These are phyloP conservation scores for Fragaria iinumae DNA, from an alignment of 306 rosid species.

Conservation along the genomic window DNA sequence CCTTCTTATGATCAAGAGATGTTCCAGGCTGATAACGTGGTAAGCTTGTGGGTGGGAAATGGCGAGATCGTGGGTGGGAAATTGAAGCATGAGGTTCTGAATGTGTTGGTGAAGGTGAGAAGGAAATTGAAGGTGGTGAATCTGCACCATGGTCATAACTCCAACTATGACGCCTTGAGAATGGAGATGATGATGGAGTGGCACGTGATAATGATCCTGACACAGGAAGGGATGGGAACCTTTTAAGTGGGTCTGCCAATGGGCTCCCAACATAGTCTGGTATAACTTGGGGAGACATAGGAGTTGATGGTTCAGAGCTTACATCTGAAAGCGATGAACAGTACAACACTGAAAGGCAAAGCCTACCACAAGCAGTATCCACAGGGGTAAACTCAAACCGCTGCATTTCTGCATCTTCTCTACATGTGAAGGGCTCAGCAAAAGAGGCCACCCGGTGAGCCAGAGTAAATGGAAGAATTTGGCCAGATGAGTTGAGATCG, in stretches of 20 bases:
- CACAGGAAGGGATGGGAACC: constrained; percentile 56
- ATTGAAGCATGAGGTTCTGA: constrained; percentile 52
- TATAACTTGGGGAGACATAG: constrained; percentile 72
- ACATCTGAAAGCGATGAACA: constrained; percentile 47
- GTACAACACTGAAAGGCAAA: constrained; percentile 67
- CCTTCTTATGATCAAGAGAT: constrained; percentile 45
- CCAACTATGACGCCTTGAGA: constrained; percentile 64
- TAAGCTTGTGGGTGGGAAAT: constrained; percentile 53
- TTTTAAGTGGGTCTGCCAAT: constrained; percentile 57
- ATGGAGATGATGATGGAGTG: constrained; percentile 50
- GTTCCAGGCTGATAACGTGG: constrained; percentile 71
- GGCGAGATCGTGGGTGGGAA: constrained; percentile 42
- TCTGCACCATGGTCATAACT: constrained; percentile 58
- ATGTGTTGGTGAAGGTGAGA: constrained; percentile 67
- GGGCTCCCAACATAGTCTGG: constrained; percentile 87
- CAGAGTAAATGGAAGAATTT: constrained; percentile 55
- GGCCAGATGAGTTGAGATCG: constrained; percentile 61
- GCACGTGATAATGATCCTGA: constrained; percentile 47
- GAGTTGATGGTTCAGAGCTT: constrained; percentile 59
- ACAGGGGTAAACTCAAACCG: constrained; percentile 75
- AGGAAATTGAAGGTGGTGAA: constrained; percentile 48
- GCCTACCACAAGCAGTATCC: constrained; percentile 75
- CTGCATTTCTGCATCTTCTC: constrained; percentile 69
- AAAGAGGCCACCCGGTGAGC: constrained; percentile 66
- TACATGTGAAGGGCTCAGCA: constrained; percentile 63